phyloP scores from a whole-genome alignment of 768 basidiomycete genomes.

The Serendipita vermifera region DNA sequence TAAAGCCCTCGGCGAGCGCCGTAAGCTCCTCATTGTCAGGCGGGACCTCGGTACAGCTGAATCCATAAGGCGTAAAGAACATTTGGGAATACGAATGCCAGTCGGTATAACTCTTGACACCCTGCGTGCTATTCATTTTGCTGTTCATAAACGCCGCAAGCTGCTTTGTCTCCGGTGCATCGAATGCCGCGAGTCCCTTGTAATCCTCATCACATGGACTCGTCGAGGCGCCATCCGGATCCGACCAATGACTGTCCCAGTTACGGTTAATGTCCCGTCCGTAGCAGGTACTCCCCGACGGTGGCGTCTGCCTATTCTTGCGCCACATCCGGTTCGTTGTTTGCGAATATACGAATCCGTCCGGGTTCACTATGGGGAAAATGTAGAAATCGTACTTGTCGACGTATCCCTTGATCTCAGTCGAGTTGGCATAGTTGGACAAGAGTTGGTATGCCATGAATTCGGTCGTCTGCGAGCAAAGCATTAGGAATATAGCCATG shows the following conservation, averaged over 20 bases:
- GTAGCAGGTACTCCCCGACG: slow-evolving; percentile 3
- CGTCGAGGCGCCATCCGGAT: not conserved
- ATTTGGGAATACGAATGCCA: slow-evolving; percentile 3
- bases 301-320: slow-evolving; percentile 3
- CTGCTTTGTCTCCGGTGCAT: not conserved
- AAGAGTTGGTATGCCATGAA: slow-evolving; percentile 3
- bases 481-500: not conserved
- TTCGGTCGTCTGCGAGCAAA: not conserved
- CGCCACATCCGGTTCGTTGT: slow-evolving; percentile 6
- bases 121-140: slow-evolving; percentile 8
- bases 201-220: slow-evolving; percentile 3
- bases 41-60: not conserved
- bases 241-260: slow-evolving; percentile 9
- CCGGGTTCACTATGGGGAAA: slow-evolving; percentile 2
- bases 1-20: not conserved
- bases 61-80: slow-evolving; percentile 7
- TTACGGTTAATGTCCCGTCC: slow-evolving; percentile 7
- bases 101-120: slow-evolving; percentile 3
- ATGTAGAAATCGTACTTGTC: slow-evolving; percentile 9
- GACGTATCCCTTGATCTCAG: slow-evolving; percentile 2
- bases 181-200: not conserved
- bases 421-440: slow-evolving; percentile 5
- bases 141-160: slow-evolving; percentile 1
- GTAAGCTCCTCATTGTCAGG: not conserved
- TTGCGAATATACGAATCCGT: slow-evolving; percentile 6